phyloP scores from a whole-genome alignment of 1,284 basidiomycete species.

The Cutaneotrichosporon cavernicola region DNA sequence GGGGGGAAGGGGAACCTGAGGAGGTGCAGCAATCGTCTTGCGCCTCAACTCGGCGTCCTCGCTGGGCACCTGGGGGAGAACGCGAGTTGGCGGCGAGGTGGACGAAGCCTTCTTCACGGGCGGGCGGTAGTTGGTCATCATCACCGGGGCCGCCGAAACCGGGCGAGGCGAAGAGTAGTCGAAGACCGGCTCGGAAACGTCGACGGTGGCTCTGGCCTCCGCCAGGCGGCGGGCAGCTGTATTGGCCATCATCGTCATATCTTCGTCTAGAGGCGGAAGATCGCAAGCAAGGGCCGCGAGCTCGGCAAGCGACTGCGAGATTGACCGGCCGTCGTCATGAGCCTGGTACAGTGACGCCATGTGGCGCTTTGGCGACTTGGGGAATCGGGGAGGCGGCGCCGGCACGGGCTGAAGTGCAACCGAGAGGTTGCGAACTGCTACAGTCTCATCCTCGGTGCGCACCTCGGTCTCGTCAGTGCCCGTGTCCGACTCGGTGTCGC shows the following conservation, averaged over 20 bases:
- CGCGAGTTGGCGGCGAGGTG: background rate
- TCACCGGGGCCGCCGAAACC: background rate
- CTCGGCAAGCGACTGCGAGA: conserved; percentile 27
- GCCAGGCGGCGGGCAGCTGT: conserved; percentile 15
- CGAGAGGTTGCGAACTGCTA: background rate
- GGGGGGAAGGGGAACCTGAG: conserved; percentile 23
- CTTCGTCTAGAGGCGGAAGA: conserved; percentile 21
- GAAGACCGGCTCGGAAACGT: background rate
- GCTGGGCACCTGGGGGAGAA: background rate
- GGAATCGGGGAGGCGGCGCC: background rate
- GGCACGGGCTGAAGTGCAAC: background rate
- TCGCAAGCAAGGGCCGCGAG: conserved; percentile 24
- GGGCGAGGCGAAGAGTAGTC: conserved; percentile 6
- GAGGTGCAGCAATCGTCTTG: conserved; percentile 1
- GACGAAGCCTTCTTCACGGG: background rate
- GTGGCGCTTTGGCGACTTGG: conserved; percentile 17
- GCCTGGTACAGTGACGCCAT: conserved; percentile 17
- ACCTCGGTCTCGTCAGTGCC: conserved; percentile 10
- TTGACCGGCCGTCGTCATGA: conserved; percentile 25
- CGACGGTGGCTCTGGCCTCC: conserved; percentile 13
- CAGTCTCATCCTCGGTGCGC: conserved; percentile 5
- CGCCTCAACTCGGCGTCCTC: background rate
- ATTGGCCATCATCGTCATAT: conserved; percentile 16
- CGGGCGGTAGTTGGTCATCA: conserved; percentile 1
- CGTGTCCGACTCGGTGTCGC: conserved; percentile 13